Conservation (phyloP, 139 green algal species). For the Dunaliella primolecta region DNA sequence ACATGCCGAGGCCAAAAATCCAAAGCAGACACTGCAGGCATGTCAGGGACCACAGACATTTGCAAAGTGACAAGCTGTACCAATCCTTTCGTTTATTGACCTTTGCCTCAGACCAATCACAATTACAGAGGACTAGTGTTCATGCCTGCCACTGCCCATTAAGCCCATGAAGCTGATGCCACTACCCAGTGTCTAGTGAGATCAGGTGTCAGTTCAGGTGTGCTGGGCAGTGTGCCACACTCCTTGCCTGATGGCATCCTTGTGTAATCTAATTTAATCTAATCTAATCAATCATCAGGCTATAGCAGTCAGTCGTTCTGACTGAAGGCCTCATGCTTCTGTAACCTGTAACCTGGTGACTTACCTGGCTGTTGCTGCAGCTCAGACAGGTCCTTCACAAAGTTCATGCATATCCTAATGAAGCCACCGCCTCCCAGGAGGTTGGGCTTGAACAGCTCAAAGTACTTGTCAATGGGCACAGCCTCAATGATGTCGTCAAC, state of each 20-base stretch:
- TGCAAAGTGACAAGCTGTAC: no score
- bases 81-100: no score
- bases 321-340: not conserved
- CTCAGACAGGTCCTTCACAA: conserved; percentile 18
- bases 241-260: not conserved
- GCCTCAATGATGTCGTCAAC: conserved; percentile 86
- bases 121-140: no score
- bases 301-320: not conserved
- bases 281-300: no score
- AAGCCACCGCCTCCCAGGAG: conserved; percentile 74
- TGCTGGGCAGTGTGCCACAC: not conserved
- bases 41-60: no score
- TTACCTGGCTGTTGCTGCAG: not conserved
- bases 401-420: conserved; percentile 80
- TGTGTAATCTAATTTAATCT: no score
- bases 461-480: conserved; percentile 93
- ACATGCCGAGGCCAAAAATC: no score
- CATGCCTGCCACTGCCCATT: no score
- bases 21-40: no score
- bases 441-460: conserved; percentile 89
- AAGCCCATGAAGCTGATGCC: no score
- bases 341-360: not conserved
- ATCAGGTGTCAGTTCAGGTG: not conserved
- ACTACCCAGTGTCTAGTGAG: no score
- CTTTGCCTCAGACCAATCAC: no score